These are phyloP conservation scores for Ophioceras dolichostomum DNA, from an alignment of 2,329 filamentous ascomycete genomes.

Conservation along the genomic window DNA sequence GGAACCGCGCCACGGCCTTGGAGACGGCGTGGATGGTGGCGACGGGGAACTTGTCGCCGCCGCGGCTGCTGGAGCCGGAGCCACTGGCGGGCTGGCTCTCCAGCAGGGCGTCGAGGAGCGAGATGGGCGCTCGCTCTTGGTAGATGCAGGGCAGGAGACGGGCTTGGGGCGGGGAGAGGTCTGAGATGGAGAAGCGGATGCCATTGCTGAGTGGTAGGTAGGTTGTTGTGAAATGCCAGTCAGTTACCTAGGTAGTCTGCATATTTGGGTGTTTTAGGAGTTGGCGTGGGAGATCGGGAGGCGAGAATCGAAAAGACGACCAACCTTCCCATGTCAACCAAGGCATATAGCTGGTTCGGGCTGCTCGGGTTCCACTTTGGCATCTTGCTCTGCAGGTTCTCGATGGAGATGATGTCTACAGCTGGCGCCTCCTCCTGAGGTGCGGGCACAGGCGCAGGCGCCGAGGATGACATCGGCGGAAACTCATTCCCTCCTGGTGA, in stretches of 20 bases:
- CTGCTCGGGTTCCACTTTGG: constrained; percentile 33
- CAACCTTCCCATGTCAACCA: constrained; percentile 50
- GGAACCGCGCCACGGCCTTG: constrained; percentile 56
- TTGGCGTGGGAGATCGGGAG: no score
- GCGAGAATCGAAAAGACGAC: no score
- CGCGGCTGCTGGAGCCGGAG: constrained; percentile 2
- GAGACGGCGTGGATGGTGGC: constrained; percentile 55
- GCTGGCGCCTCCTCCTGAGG: no score
- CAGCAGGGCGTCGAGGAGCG: constrained; percentile 66
- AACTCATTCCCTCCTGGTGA: no score
- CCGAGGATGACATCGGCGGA: no score
- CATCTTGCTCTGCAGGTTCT: constrained; percentile 35
- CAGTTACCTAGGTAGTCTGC: no score
- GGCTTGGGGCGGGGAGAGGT: constrained; percentile 57
- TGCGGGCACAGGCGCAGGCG: no score
- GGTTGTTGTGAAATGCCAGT: not conserved
- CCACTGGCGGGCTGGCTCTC: constrained; percentile 21
- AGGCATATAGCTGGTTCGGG: constrained; percentile 37
- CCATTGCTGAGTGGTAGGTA: constrained; percentile 52
- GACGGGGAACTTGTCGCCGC: constrained; percentile 28
- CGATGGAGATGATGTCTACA: constrained; percentile 35
- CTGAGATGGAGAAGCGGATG: constrained; percentile 82
- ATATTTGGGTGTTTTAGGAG: no score
- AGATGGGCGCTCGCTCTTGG: constrained; percentile 67
- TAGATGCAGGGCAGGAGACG: constrained; percentile 69